Base-by-base conservation (phyloP, 1,139 yeast genomes). In the Yamadazyma trypodendri region DNA sequence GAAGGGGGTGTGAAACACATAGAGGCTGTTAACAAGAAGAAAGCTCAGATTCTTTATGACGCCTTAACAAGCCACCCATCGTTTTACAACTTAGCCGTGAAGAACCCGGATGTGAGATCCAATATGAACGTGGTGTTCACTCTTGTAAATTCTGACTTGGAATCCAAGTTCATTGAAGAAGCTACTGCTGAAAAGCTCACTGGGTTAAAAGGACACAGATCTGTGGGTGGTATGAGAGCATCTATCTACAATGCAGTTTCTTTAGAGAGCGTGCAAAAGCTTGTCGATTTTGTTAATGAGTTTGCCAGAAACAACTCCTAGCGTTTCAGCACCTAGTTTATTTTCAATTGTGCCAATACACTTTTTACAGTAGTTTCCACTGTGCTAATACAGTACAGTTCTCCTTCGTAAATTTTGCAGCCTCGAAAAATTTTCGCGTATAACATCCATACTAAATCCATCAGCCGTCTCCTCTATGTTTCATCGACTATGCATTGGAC, bases 191-290 rank as follows among this genome's bases (percentile, higher is more conserved):
- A 67, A 15, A 56, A 61, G 1, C 69, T 90, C 46, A 66, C 79
- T 11, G 97, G 97, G 3, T 72, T 92, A 53, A 88, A 90, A 65
- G 98, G 98, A 20, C 97, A 92, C 60, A 79, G 98, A 60, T 86
- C 96, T 8, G 97, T 92, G 34, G 97, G 97, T 34, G 98, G 98
- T 28, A 84, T 90, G 66, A 83, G 98, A 63, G 92, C 95, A 15
- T 89, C 97, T 11, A 71, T 89, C 40, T 87, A 92, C 61, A 92
- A 92, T 56, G 97, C 97, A 11, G 86, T 92, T 32, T 60, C 81
- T 8, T 67, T 79, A 36, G 71, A 74, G 33, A 80, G 92, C 49
- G 84, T 83, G 20, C 69, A 81, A 43, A 55, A 68, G 37, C 70
- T 89, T 50, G 81, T 72, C 28, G 65, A 72, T 25, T 86, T 77